Evolutionary conservation across 768 basidiomycete species (phyloP).

Genomic region (Tephrocybe sp.): DNA sequence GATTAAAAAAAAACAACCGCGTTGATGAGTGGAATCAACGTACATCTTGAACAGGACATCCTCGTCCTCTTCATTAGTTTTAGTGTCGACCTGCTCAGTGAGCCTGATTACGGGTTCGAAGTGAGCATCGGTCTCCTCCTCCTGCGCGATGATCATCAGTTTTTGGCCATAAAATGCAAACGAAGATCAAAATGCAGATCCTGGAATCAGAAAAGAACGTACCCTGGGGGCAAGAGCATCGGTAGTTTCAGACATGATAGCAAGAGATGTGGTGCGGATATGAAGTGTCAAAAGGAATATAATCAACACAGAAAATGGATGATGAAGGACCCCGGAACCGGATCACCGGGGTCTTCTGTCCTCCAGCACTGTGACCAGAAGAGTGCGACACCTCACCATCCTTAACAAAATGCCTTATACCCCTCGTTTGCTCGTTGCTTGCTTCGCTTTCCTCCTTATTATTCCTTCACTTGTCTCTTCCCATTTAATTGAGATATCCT

Average conservation of each 20-base stretch:
- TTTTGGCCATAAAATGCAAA: conserved; percentile 10
- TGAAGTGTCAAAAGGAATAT: conserved; percentile 17
- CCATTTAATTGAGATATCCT: conserved; percentile 72
- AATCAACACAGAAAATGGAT: conserved; percentile 11
- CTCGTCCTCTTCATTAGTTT: conserved; percentile 96
- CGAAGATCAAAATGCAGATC: conserved; percentile 12
- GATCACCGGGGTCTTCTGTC: conserved; percentile 15
- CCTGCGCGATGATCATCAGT: conserved; percentile 32
- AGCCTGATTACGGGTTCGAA: conserved; percentile 97
- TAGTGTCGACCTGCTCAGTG: conserved; percentile 92
- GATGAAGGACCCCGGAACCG: conserved; percentile 16
- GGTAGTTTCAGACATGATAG: conserved; percentile 52
- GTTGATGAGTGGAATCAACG: conserved; percentile 34
- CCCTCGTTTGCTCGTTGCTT: conserved; percentile 34
- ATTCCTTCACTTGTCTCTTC: conserved; percentile 43
- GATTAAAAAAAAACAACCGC: conserved; percentile 33
- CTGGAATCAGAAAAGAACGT: conserved; percentile 26
- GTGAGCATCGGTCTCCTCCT: conserved; percentile 84
- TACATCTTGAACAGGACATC: conserved; percentile 94
- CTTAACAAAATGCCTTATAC: conserved; percentile 25
- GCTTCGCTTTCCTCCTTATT: conserved; percentile 39
- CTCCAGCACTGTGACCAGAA: neutral
- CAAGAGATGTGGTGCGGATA: conserved; percentile 24
- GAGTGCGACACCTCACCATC: conserved; percentile 1
- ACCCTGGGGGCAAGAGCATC: conserved; percentile 75